Base-by-base conservation (phyloP, 108 stramenopile genomes). In the Cyclostephanos invisitatus region DNA sequence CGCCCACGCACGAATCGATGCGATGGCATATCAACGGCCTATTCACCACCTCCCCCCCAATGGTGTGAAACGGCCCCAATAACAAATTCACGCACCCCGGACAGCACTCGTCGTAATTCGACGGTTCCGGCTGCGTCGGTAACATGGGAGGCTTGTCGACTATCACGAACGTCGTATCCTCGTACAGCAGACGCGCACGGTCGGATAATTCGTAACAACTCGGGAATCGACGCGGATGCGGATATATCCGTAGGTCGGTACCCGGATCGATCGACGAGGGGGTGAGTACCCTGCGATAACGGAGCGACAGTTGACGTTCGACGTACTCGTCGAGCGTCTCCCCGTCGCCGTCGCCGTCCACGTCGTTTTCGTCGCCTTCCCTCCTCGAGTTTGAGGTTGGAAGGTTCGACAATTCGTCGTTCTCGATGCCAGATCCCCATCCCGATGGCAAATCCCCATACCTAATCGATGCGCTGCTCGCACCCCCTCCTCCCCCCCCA, bases 111-210 rank as follows among this genome's bases (percentile, higher is more conserved):
- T 81, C 78, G 67, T 92, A 92, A 66, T 95, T 95, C 56, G 87
- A 88, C 25, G 91, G 87, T 75, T 95, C 94, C 11, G 94, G 94
- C 63, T 95, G 94, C 17, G 91, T 91, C 9, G 94, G 94, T 21
- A 95, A 70, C 89, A 95, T 81, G 29, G 94, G 94, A 36, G 94
- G 94, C 70, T 95, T 95, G 53, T 95, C 94, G n/a, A 95, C 91
- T 14, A 95, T 86, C 5, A 95, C 56, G 67, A 95, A 95, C 6
- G 93, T 95, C 4, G 93, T 95, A 71, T 95, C 93, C 66, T 95
- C 88, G 64, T 95, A 87, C 57, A 95, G 61, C 36, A 91, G 67
- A 55, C 78, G 42, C 12, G 60, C 27, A 9, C 49, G 64, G 35
- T 84, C 79, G 9, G 83, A 64, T 24, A 90, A 78, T 17, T 84